phyloP scores from a whole-genome alignment of 768 basidiomycete species.

The Phaffia australis region DNA sequence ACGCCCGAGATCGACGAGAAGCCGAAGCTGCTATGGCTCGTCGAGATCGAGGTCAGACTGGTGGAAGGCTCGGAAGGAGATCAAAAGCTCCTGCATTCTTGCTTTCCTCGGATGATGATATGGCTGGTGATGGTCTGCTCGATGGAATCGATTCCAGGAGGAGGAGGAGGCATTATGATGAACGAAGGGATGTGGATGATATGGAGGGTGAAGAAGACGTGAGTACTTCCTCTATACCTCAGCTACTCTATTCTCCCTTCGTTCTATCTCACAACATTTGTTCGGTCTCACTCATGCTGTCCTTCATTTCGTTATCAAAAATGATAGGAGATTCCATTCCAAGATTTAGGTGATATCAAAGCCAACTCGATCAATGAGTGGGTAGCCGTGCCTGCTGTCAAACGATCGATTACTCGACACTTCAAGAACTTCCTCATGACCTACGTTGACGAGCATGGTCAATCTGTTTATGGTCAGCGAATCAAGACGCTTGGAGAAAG shows the following conservation, averaged over 20 bases:
- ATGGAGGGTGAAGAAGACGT: slow-evolving; percentile 80
- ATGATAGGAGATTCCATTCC: slow-evolving; percentile 74
- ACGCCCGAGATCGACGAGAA: slow-evolving; percentile 58
- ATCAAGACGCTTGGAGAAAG: slow-evolving; percentile 92
- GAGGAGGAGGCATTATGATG: slow-evolving; percentile 85
- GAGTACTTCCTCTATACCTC: slow-evolving; percentile 34
- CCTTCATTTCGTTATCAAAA: too few species aligned
- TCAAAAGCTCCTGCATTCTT: slow-evolving; percentile 79
- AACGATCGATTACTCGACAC: slow-evolving; percentile 77
- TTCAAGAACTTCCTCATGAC: slow-evolving; percentile 94
- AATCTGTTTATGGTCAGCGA: slow-evolving; percentile 86
- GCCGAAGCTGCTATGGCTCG: slow-evolving; percentile 81
- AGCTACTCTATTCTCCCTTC: neutral
- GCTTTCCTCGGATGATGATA: slow-evolving; percentile 67
- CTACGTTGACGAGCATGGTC: slow-evolving; percentile 80
- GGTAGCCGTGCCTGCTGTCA: slow-evolving; percentile 87
- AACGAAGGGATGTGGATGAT: slow-evolving; percentile 79
- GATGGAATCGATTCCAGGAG: slow-evolving; percentile 66
- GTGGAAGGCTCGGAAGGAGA: slow-evolving; percentile 57
- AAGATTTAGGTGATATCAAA: slow-evolving; percentile 95
- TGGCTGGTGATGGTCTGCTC: slow-evolving; percentile 56
- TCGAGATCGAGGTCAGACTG: slow-evolving; percentile 64
- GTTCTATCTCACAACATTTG: neutral
- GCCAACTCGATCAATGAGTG: slow-evolving; percentile 95
- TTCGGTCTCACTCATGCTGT: neutral